Conservation (phyloP, 805 yeast species). For the Sugiyamaella valdiviana region DNA sequence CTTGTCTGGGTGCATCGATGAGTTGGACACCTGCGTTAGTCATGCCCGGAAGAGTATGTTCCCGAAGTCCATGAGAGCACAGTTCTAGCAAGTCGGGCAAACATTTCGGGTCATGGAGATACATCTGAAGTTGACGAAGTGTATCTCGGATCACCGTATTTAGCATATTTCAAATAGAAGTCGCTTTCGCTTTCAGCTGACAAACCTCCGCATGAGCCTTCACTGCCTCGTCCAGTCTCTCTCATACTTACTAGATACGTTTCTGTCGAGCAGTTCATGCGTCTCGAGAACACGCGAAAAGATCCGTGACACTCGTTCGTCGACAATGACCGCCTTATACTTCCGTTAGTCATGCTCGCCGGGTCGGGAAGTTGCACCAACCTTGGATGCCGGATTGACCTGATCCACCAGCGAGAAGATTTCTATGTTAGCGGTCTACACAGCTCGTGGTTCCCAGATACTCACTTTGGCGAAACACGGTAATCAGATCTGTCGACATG, state of each 20-base stretch:
- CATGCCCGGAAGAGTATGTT: neutral
- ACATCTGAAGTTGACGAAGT: neutral
- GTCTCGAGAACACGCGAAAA: constrained; percentile 32
- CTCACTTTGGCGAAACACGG: constrained; percentile 13
- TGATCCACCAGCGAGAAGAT: constrained; percentile 36
- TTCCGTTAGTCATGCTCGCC: constrained; percentile 27
- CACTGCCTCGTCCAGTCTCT: too few species aligned
- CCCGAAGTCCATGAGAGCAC: neutral
- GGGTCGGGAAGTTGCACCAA: constrained; percentile 4
- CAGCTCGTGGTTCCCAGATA: neutral
- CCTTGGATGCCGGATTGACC: constrained; percentile 34
- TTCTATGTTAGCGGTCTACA: constrained; percentile 3
- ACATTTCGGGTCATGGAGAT: neutral
- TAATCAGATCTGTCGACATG: constrained; percentile 17
- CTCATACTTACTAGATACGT: constrained; percentile 36
- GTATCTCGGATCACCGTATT: too few species aligned
- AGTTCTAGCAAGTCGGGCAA: neutral
- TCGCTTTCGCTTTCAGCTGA: too few species aligned
- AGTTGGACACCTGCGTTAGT: constrained; percentile 13
- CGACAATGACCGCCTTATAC: constrained; percentile 32
- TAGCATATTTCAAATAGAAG: too few species aligned
- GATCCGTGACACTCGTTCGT: constrained; percentile 23
- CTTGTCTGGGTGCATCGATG: constrained; percentile 53
- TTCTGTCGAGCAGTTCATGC: constrained; percentile 33
- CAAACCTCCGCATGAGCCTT: too few species aligned